Evolutionary conservation across 345 rosid species (phyloP), one percentile per base, ranked within the genome.

Genomic region (Crucihimalaya himalaica): DNA sequence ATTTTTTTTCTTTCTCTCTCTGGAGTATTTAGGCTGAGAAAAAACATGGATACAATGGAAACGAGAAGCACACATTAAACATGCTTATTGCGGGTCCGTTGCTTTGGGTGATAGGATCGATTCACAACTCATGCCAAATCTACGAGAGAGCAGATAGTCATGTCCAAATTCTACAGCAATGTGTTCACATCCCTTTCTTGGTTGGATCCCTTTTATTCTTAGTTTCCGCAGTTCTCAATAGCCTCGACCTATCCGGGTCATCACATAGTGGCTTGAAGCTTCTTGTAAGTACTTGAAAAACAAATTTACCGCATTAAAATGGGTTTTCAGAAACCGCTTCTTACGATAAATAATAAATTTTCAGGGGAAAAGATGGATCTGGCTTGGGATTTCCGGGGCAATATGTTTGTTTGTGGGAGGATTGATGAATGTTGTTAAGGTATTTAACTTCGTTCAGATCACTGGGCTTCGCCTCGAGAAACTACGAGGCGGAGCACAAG

Each of bases 111-210:
- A 61, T 89, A 14, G 99, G 99, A 4, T 92, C 97, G 5, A 79
- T 94, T 72, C 93, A 83, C 72, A 94, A 92, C 86, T 86, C 90
- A 5, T 92, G 97, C 77, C 97, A 92, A 75, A 84, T 86, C 68
- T 95, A 92, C 31, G 96, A 90, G 82, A 81, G 92, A 79, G 96
- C 96, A 2, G 92, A 90, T 68, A 93, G 87, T 4, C 97, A 88
- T 46, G 90, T 86, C 23, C 97, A 92, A 79, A 83, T 89, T 69
- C 62, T 89, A 80, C 97, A 94, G 61, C 83, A 84, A 40, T 70
- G 87, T 67, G 91, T 90, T 47, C 89, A 86, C 31, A 72, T 88
- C 56, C 97, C 97, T 1, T 90, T 95, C 73, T 71, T 92, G 48
- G 74, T 81, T 11, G 93, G 93, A 15, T 86, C 97, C 59, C 54